Evolutionary conservation across 2,329 filamentous ascomycete species (phyloP).

Genomic region (Sporothrix variecibatus): DNA sequence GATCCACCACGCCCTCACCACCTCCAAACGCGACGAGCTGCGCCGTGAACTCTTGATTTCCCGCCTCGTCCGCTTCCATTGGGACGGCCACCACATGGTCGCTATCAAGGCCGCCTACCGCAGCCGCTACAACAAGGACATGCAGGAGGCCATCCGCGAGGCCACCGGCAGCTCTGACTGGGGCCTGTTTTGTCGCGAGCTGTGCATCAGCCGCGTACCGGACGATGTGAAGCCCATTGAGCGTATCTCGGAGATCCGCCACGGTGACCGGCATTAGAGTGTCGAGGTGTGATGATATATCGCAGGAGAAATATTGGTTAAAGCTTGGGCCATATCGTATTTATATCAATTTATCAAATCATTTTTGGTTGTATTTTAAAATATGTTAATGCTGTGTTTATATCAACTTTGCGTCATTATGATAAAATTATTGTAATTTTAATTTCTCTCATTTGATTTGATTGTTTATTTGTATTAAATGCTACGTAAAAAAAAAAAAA

Average conservation of each 20-base stretch:
- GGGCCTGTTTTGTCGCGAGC: slow-evolving; percentile 71
- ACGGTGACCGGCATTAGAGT: slow-evolving; percentile 19
- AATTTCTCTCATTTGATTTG: no score
- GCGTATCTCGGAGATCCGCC: slow-evolving; percentile 38
- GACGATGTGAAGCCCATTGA: slow-evolving; percentile 59
- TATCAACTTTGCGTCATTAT: no score
- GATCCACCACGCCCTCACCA: slow-evolving; percentile 83
- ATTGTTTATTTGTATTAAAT: no score
- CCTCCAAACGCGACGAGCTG: slow-evolving; percentile 68
- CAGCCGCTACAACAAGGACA: slow-evolving; percentile 70
- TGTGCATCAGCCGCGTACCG: slow-evolving; percentile 65
- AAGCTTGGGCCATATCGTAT: background rate
- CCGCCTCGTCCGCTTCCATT: slow-evolving; percentile 84
- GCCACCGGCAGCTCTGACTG: slow-evolving; percentile 71
- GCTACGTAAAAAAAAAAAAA: no score
- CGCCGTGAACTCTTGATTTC: slow-evolving; percentile 86
- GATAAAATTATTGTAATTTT: no score
- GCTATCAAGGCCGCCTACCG: slow-evolving; percentile 78
- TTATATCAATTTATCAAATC: background rate
- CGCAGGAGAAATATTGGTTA: no score
- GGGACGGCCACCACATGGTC: slow-evolving; percentile 82
- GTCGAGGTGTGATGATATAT: background rate
- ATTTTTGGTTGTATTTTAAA: no score
- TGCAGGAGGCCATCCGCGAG: slow-evolving; percentile 77
- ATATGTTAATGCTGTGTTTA: no score